phyloP scores from a whole-genome alignment of 371 early-diverging fungal species.

The Nematocida sp. region DNA sequence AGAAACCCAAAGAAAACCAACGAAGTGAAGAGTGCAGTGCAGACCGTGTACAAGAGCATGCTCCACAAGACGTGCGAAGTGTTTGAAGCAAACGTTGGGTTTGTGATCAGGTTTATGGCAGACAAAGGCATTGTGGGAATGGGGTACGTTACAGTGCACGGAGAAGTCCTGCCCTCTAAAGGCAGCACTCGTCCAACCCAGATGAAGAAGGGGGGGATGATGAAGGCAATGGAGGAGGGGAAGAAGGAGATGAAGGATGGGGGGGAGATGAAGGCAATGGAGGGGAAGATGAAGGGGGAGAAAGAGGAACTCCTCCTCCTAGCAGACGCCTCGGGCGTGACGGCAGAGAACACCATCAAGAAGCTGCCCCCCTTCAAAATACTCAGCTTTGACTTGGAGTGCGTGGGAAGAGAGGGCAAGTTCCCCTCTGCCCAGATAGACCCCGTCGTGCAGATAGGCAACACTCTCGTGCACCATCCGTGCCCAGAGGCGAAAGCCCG shows the following conservation, averaged over 20 bases:
- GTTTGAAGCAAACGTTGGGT: slow-evolving; percentile 84
- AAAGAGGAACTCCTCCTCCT: too few species aligned
- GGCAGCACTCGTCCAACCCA: too few species aligned
- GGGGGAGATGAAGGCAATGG: background rate
- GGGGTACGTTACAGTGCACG: slow-evolving; percentile 66
- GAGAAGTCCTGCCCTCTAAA: too few species aligned
- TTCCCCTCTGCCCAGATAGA: slow-evolving; percentile 86
- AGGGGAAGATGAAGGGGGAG: too few species aligned
- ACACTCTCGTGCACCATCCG: slow-evolving; percentile 75
- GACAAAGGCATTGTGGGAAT: slow-evolving; percentile 82
- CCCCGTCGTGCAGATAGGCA: slow-evolving; percentile 98
- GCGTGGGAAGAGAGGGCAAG: slow-evolving; percentile 83
- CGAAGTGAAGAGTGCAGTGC: slow-evolving; percentile 64
- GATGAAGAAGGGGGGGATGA: background rate
- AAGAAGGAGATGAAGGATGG: slow-evolving; percentile 4
- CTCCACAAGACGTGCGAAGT: slow-evolving; percentile 63
- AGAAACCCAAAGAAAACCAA: slow-evolving; percentile 61
- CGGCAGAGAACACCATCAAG: background rate
- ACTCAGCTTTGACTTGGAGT: slow-evolving; percentile 96
- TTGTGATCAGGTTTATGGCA: slow-evolving; percentile 88
- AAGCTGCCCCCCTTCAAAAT: slow-evolving; percentile 83
- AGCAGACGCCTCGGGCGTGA: background rate
- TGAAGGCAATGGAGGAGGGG: background rate
- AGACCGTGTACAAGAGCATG: slow-evolving; percentile 14
- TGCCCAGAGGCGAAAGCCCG: slow-evolving; percentile 68